Percentiles rank a stretch among this genome's conserved stretches.
Conservation (phyloP, 345 rosid genomes). For the Stellera chamaejasme region DNA sequence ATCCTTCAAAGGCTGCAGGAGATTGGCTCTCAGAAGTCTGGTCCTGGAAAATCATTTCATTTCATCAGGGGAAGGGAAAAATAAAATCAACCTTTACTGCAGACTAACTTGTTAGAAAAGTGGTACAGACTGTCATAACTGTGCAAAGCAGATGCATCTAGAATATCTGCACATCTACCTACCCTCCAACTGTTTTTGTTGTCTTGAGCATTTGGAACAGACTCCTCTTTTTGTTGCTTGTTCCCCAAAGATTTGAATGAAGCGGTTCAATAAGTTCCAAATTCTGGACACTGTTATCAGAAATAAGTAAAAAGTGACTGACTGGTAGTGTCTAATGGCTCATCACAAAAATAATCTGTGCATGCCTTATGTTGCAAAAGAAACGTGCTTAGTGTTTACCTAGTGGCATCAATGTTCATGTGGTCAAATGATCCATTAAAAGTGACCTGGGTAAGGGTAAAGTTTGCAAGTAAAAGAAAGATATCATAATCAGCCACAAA, state of each 20-base stretch:
- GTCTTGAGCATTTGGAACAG: conserved; percentile 94
- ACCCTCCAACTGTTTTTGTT: conserved; percentile 95
- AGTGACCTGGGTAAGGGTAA: conserved; percentile 48
- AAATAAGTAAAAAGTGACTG: neutral
- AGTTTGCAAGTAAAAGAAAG: neutral
- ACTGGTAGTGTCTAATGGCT: too few species aligned
- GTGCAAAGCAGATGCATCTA: conserved; percentile 9
- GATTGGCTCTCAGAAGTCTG: conserved; percentile 94
- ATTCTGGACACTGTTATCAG: conserved; percentile 71
- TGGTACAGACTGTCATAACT: conserved; percentile 6
- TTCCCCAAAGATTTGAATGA: conserved; percentile 74
- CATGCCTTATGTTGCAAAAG: too few species aligned
- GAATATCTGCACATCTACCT: conserved; percentile 14
- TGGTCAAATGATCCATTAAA: conserved; percentile 98
- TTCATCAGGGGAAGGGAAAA: neutral
- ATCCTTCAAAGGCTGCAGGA: conserved; percentile 95
- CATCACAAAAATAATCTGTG: too few species aligned
- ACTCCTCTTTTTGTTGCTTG: conserved; percentile 89
- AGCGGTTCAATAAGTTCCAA: conserved; percentile 89
- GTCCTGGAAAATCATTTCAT: conserved; percentile 51
- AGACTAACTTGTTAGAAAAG: conserved; percentile 1
- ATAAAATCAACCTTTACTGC: neutral
- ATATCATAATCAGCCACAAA: conserved; percentile 11
- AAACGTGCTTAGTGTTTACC: conserved; percentile 38
- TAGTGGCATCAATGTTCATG: conserved; percentile 91